These are phyloP conservation scores for Ascosphaera aggregata DNA, from an alignment of 2,329 filamentous ascomycete species.

Conservation along the genomic window DNA sequence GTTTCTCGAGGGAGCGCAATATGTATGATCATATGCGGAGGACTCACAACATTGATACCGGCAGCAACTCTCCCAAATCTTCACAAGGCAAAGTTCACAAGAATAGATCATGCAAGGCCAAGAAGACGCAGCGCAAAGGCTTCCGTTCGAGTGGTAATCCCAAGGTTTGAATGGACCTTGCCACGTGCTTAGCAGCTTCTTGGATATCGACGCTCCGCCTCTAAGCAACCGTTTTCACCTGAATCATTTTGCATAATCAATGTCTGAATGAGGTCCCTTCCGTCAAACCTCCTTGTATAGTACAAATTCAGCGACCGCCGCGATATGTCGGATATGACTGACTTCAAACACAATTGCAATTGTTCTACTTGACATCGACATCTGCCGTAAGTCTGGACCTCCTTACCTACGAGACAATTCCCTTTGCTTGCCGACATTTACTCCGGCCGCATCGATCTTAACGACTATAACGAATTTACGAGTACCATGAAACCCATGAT, in stretches of 20 bases:
- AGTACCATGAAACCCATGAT: neutral
- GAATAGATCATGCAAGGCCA: neutral
- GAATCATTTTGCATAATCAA: neutral
- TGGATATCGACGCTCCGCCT: too few relatives aligned
- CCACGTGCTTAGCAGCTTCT: too few relatives aligned
- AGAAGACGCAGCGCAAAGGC: neutral
- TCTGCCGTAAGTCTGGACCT: too few relatives aligned
- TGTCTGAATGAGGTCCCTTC: too few relatives aligned
- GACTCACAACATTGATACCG: constrained; percentile 40
- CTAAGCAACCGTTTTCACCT: neutral
- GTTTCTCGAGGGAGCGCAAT: constrained; percentile 91
- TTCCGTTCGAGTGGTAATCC: too few relatives aligned
- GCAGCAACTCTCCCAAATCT: neutral
- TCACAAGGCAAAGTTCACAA: neutral
- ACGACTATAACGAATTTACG: neutral
- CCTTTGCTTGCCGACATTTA: too few relatives aligned
- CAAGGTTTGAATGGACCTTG: neutral
- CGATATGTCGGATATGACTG: neutral
- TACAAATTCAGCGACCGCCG: too few relatives aligned
- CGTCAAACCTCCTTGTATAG: too few relatives aligned
- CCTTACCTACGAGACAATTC: too few relatives aligned
- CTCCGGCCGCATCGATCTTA: too few relatives aligned
- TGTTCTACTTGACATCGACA: too few relatives aligned
- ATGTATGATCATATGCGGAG: constrained; percentile 92
- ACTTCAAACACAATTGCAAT: neutral